Evolutionary conservation across 306 rosid species (phyloP).

Genomic region (Quercus aquifolioides): DNA sequence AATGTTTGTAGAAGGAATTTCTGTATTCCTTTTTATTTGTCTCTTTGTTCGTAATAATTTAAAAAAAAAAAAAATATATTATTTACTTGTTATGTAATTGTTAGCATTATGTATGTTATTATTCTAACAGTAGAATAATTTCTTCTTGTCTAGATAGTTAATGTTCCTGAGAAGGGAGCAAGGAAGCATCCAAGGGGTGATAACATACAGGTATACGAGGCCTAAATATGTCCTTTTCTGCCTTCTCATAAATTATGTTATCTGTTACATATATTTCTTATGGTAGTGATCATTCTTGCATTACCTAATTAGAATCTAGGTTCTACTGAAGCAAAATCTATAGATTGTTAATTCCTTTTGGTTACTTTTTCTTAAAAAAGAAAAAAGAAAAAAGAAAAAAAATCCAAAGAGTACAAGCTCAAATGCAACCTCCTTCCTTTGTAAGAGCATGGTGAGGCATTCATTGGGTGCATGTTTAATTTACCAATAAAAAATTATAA

Average conservation of each 20-base stretch:
- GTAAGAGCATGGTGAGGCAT: too few relatives aligned
- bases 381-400: too few relatives aligned
- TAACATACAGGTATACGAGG: slow-evolving; percentile 77
- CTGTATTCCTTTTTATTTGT: not conserved
- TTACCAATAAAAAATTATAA: too few relatives aligned
- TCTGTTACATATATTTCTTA: not conserved
- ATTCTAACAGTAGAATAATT: slow-evolving; percentile 31
- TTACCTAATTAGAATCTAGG: not conserved
- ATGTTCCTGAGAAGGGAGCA: slow-evolving; percentile 98
- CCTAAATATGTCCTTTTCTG: not conserved
- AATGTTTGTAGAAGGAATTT: too few relatives aligned
- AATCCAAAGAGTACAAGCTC: too few relatives aligned
- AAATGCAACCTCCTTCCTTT: too few relatives aligned
- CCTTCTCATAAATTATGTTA: not conserved
- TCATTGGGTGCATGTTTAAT: too few relatives aligned
- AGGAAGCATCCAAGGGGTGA: slow-evolving; percentile 95
- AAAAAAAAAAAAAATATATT: too few relatives aligned
- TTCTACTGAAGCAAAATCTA: not conserved
- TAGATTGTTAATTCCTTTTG: not conserved
- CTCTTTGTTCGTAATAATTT: not conserved
- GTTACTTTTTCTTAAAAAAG: not conserved
- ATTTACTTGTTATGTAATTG: not conserved
- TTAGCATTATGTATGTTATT: slow-evolving; percentile 17
- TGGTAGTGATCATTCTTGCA: not conserved
- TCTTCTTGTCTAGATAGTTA: slow-evolving; percentile 78